Base-by-base conservation (phyloP, 345 rosid genomes). In the Bruguiera parviflora region DNA sequence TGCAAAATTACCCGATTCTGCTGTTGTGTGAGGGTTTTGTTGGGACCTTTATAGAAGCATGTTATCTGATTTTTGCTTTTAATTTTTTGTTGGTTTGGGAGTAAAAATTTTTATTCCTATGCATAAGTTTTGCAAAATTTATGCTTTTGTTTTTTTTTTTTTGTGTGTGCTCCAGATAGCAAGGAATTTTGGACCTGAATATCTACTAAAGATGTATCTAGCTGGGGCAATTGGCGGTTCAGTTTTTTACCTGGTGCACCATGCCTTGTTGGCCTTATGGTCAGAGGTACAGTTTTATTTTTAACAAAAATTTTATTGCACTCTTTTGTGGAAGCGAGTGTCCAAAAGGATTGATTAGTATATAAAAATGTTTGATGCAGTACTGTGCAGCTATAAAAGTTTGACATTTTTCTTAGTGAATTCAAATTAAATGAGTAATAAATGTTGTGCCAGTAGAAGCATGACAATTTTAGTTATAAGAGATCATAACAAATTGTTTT, bases 221-320 rank as follows among this genome's bases (percentile, higher is more conserved):
- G 93, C 93, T 51, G 92, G 97, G 58, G 93, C 92, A 27, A 60
- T 85, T 64, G 97, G 96, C 71, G 97, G 97, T 29, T 88, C 96
- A 53, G 69, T 85, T n/a, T 86, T 89, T 82, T 89, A 78, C 84
- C 74, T 91, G 87, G 74, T 79, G 63, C 86, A 89, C 80, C 94
- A 89, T 67, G 81, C 85, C 33, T 78, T 69, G 52, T 28, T 86
- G 85, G 87, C 76, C 70, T 19, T 71, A 47, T 73, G 80, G 57
- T 82, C 89, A 28, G 82, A 91, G 94, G 97, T 93, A 83, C 46
- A 25, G 13, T 66, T 35, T 22, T 22, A 37, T 24, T 35, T 56
- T 22, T 52, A 58, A 47, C 63, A 66, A 64, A 20, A 18, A 15
- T 27, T 64, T 66, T 8, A 8, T 55, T 58, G n/a, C n/a, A n/a